Evolutionary conservation across 768 basidiomycete species (phyloP).

Genomic region (Amanita pallidorosea): DNA sequence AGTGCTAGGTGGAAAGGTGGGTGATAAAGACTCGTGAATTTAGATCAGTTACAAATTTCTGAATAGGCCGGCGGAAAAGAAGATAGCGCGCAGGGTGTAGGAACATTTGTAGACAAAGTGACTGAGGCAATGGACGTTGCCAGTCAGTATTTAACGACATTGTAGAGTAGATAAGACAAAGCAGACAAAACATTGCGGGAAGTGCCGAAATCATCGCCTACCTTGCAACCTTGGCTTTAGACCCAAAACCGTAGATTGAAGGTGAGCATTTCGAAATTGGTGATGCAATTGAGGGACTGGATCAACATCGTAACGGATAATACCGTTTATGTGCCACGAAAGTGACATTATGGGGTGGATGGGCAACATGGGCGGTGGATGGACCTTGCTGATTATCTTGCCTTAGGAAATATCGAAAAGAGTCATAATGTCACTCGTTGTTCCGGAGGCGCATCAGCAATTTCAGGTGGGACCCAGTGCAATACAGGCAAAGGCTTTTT

Average conservation of each 20-base stretch:
- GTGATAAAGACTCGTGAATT: conserved; percentile 5
- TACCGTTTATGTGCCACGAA: neutral
- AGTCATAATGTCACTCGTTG: conserved; percentile 84
- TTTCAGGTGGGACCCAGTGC: conserved; percentile 59
- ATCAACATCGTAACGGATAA: neutral
- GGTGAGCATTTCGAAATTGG: neutral
- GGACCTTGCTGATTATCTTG: conserved; percentile 3
- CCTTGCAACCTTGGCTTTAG: neutral
- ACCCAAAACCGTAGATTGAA: neutral
- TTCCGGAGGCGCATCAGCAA: conserved; percentile 91
- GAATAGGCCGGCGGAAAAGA: conserved; percentile 88
- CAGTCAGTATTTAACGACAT: conserved; percentile 22
- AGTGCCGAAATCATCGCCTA: neutral
- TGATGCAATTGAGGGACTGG: neutral
- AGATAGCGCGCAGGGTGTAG: conserved; percentile 85
- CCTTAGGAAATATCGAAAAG: conserved; percentile 10
- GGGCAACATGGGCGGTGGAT: conserved; percentile 8
- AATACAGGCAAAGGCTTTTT: conserved; percentile 8
- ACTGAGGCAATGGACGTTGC: conserved; percentile 59
- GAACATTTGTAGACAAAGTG: conserved; percentile 49
- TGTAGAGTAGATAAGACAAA: neutral
- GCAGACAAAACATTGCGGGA: neutral
- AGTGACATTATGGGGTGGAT: conserved; percentile 10
- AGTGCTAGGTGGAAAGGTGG: conserved; percentile 84
- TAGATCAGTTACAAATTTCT: neutral